Evolutionary conservation across 108 stramenopile species (phyloP), one percentile per base, ranked within the genome.

Genomic region (Stephanodiscus minutulus): DNA sequence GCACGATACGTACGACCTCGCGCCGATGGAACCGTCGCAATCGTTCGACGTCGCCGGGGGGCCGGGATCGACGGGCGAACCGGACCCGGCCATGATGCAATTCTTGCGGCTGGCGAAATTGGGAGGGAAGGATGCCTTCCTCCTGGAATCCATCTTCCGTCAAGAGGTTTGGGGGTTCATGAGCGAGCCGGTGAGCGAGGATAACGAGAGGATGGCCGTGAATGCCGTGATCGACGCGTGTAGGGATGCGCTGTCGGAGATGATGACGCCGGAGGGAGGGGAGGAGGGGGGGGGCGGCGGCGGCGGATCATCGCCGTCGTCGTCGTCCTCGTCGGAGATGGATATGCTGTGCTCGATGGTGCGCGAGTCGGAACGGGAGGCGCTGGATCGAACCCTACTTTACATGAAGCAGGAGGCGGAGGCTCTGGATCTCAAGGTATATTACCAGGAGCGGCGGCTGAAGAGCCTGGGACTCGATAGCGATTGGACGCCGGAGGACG

Each of bases 151-250:
- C 29, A 90, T 97, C 31, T 97, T 97, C 83, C 82, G 95, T 10
- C 88, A 89, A 52, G 95, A 97, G 74, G 87, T 96, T 15, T 97
- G 97, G 97, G 95, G 86, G 18, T 93, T 95, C 88, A 96, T 97
- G 94, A 81, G 82, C 20, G 64, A 84, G 37, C 97, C 97, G 0
- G 94, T 97, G 9, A 93, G 92, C 64, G 88, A 90, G 65, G 66
- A 47, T 1, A 96, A 97, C 72, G 97, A 97, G 76, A 53, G 84
- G 62, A 76, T 61, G 37, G 92, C 87, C 3, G 80, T 91, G 29
- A 82, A 78, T 15, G 63, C 76, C 17, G 73, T 97, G 20, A 79
- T 76, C 37, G 87, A 85, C 11, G 76, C 83, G 10, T 89, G 87
- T 74, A 73, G 88, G 55, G 73, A 70, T 31, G 83, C 88, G 5